Conservation (phyloP, 306 rosid species). For the Ormosia emarginata region DNA sequence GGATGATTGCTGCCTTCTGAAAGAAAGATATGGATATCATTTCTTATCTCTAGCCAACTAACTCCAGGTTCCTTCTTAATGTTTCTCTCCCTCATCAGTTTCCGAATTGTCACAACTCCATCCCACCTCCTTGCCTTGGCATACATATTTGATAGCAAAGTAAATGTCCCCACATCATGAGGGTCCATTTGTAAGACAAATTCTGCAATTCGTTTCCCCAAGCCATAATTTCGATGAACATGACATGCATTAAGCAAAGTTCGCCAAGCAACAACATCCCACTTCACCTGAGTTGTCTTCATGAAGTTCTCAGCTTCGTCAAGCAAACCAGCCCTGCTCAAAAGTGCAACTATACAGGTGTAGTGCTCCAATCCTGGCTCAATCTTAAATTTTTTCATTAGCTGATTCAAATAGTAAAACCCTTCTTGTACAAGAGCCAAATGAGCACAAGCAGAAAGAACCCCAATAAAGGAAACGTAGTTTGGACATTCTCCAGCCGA, state of each 20-base stretch:
- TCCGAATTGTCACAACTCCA: conserved; percentile 59
- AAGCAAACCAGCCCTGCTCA: conserved; percentile 63
- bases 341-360: conserved; percentile 66
- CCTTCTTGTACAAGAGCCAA: conserved; percentile 53
- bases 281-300: conserved; percentile 56
- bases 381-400: conserved; percentile 42
- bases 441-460: conserved; percentile 61
- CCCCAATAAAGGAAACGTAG: conserved; percentile 48
- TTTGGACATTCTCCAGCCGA: conserved; percentile 41
- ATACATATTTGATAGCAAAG: conserved; percentile 69
- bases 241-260: conserved; percentile 77
- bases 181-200: conserved; percentile 67
- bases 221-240: conserved; percentile 55
- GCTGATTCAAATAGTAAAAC: conserved; percentile 42
- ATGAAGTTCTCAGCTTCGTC: conserved; percentile 63
- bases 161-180: conserved; percentile 68
- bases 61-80: conserved; percentile 83
- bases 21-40: conserved; percentile 48
- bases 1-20: conserved; percentile 69
- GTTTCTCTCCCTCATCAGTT: conserved; percentile 68
- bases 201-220: conserved; percentile 63
- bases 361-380: conserved; percentile 79
- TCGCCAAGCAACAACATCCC: conserved; percentile 83
- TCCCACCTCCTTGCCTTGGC: conserved; percentile 65
- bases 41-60: conserved; percentile 80